Evolutionary conservation across 352 stramenopile genomes (phyloP), one percentile per base, ranked within the genome.

Genomic region (Salisapilia sapeloensis): DNA sequence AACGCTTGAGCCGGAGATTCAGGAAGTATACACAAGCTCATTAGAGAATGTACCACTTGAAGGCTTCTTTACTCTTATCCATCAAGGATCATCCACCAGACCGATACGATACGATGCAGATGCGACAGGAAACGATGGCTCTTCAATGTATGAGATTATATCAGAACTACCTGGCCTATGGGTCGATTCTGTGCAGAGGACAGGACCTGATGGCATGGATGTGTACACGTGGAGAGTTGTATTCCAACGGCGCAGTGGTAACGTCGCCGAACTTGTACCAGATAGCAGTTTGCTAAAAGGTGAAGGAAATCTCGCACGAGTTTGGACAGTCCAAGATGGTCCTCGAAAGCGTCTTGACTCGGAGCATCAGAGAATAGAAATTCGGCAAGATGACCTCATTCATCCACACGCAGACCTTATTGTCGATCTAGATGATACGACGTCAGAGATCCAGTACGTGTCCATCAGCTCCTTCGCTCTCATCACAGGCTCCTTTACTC

Each of bases 211-310:
- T 32, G 35, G 48, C 13, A 43, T 54, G 17, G 27, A 32, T n/a
- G 44, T 49, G 5, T 72, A 49, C 40, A 28, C 38, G 4, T 74
- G 59, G 59, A 38, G 40, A 3, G 35, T 74, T 9, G 65, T 56
- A 13, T 74, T 74, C 18, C 25, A 35, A 4, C 29, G 43, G 2
- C 31, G 35, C 9, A 48, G 48, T 24, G 58, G 58, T 1, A 41
- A 67, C 32, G 24, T 72, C 2, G 24, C 44, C 1, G 24, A 48
- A 21, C 40, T 72, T 1, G 17, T 29, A 26, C 46, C 24, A 6
- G 39, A 58, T 19, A 32, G 24, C 22, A 24, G 37, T 3, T 30
- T 59, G 17, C 21, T 66, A 3, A 29, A 8, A 4, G 50, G 34
- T 6, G 43, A 56, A 13, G 39, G 43, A 11, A 49, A 12, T 15